Evolutionary conservation across 2,329 filamentous ascomycete genomes (phyloP).

Genomic region (Talaromyces albobiverticillius): DNA sequence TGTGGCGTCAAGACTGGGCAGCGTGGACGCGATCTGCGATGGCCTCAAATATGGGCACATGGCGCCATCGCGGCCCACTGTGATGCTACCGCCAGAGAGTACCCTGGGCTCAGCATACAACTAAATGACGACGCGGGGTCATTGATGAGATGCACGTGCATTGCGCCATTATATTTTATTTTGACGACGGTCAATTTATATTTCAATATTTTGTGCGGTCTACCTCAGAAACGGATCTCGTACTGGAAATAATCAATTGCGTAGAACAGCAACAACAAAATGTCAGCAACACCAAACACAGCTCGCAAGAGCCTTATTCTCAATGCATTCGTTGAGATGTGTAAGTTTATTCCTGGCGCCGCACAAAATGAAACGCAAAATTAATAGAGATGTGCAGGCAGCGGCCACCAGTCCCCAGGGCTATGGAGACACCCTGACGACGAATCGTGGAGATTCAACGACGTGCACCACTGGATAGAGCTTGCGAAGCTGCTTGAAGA

Average conservation of each 20-base stretch:
- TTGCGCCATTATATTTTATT: too few species aligned
- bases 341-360: too few species aligned
- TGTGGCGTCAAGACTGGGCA: not conserved
- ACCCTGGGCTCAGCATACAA: slow-evolving; percentile 2
- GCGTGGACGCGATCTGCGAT: not conserved
- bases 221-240: too few species aligned
- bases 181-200: not conserved
- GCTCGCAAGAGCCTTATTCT: slow-evolving; percentile 48
- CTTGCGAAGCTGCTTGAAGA: slow-evolving; percentile 59
- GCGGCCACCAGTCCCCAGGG: slow-evolving; percentile 55
- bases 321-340: slow-evolving; percentile 53
- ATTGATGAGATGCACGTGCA: not conserved
- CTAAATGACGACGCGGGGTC: not conserved
- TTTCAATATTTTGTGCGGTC: not conserved
- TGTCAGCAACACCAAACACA: slow-evolving; percentile 17
- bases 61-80: slow-evolving; percentile 35
- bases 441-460: slow-evolving; percentile 60
- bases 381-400: slow-evolving; percentile 32
- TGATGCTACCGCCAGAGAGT: slow-evolving; percentile 30
- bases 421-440: slow-evolving; percentile 65
- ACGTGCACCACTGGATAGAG: slow-evolving; percentile 59
- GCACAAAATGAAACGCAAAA: too few species aligned
- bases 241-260: too few species aligned
- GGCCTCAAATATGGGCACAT: slow-evolving; percentile 15
- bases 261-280: slow-evolving; percentile 4